Evolutionary conservation across 129 eudicot species (phyloP), one percentile per base, ranked within the genome.

Genomic region (Chrysanthemum seticuspe): DNA sequence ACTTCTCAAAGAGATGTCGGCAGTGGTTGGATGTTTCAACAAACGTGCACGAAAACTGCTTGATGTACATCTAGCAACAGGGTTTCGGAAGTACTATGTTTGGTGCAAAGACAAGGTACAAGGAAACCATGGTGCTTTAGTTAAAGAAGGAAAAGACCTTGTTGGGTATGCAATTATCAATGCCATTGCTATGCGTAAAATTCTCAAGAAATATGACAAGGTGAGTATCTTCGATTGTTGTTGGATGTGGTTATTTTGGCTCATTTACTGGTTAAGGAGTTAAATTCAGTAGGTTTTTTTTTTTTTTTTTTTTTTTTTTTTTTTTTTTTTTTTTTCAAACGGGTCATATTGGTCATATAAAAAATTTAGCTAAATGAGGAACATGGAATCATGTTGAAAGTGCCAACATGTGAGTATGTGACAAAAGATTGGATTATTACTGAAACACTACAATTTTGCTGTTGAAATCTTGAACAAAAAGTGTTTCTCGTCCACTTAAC

Each of bases 201-300:
- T 93, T 76, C 92, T 93, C 21, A 87, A 93, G 84, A 93, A 93
- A 62, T 93, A 93, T 55, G 98, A 93, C 47, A 93, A 89, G 98
- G 98, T 89, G 59, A n/a, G 67, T 57, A 16, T 44, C 23, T 51
- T 51, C 10, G 25, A 57, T 57, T 60, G 12, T 60, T 60, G 44
- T 61, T 61, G 25, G 44, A 60, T 31, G 7, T 60, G 65, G 34
- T 25, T 6, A 19, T 4, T 60, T 11, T 11, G n/a, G 13, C 4
- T 2, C 1, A 9, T 27, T 61, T 25, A 25, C 31, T 40, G 47
- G 10, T 7, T 40, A 40, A 40, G 2, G 2, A 8, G 47, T 7
- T 7, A 1, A 7, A 0, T 40, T 40, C 47, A 40, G 47, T 40
- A 1, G 47, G 47, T 6, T 19, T 19, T 19, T 19, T 19, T 19